These are phyloP conservation scores for Strobilomyces dryophilus DNA, from an alignment of 768 basidiomycete genomes.

Conservation along the genomic window DNA sequence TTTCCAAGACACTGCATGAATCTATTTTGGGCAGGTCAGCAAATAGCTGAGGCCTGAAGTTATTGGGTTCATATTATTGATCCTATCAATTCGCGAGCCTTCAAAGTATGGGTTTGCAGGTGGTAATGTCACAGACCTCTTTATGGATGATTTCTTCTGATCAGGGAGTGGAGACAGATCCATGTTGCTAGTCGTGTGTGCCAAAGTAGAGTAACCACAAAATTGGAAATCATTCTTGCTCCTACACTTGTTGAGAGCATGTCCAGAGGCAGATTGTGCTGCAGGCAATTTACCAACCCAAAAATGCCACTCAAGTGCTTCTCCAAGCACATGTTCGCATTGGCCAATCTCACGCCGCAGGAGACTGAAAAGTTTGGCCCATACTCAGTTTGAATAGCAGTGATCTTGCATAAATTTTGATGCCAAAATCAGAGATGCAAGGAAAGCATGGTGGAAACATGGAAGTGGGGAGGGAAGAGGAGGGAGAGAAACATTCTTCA, in stretches of 20 bases:
- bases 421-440: constrained; percentile 84
- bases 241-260: constrained; percentile 45
- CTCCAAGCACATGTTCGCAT: constrained; percentile 85
- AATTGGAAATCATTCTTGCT: constrained; percentile 44
- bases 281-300: constrained; percentile 77
- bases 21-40: constrained; percentile 14
- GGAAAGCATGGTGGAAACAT: constrained; percentile 84
- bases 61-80: constrained; percentile 24
- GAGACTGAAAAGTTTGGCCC: constrained; percentile 91
- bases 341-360: constrained; percentile 80
- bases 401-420: constrained; percentile 93
- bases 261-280: constrained; percentile 30
- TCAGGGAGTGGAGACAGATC: constrained; percentile 9
- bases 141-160: constrained; percentile 26
- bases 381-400: constrained; percentile 89
- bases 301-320: constrained; percentile 85
- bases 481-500: constrained; percentile 21
- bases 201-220: background rate
- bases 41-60: constrained; percentile 47
- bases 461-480: constrained; percentile 65
- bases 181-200: background rate
- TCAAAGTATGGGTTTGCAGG: constrained; percentile 27
- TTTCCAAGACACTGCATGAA: too few species aligned
- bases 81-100: constrained; percentile 2
- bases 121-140: constrained; percentile 42